Percentiles rank a stretch among this genome's conserved stretches.
Evolutionary conservation across 768 basidiomycete species (phyloP).

Genomic region (Lanmaoa pseudosensibilis): DNA sequence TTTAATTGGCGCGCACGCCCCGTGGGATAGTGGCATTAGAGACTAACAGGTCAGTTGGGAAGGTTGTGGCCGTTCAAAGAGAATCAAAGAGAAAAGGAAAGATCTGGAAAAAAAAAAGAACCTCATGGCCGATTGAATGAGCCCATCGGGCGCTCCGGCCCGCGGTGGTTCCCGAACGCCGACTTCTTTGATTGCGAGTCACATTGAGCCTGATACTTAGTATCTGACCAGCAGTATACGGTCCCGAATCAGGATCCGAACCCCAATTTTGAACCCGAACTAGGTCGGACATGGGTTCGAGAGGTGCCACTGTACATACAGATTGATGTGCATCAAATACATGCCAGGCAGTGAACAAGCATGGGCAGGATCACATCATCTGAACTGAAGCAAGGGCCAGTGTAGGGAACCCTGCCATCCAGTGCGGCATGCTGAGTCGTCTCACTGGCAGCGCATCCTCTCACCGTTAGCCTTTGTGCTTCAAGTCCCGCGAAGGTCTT

Average conservation of each 20-base stretch:
- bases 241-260: not conserved
- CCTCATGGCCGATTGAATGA: not conserved
- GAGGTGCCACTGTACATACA: not conserved
- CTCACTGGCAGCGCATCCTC: not conserved
- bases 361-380: not conserved
- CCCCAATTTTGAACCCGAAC: too few species aligned
- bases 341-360: conserved; percentile 3
- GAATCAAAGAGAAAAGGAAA: not conserved
- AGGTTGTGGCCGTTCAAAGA: not conserved
- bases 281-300: not conserved
- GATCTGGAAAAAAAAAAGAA: not conserved
- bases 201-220: not conserved
- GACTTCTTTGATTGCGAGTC: not conserved
- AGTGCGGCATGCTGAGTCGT: too few species aligned
- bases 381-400: not conserved
- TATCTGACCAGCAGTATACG: not conserved
- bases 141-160: not conserved
- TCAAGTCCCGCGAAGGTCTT: not conserved
- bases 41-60: not conserved
- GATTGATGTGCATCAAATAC: conserved; percentile 4
- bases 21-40: not conserved
- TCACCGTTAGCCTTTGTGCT: not conserved
- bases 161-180: not conserved
- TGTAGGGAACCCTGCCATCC: not conserved
- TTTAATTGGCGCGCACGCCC: not conserved